These are phyloP conservation scores for Podila epicladia DNA, from an alignment of 192 early-diverging fungal species.

Conservation along the genomic window DNA sequence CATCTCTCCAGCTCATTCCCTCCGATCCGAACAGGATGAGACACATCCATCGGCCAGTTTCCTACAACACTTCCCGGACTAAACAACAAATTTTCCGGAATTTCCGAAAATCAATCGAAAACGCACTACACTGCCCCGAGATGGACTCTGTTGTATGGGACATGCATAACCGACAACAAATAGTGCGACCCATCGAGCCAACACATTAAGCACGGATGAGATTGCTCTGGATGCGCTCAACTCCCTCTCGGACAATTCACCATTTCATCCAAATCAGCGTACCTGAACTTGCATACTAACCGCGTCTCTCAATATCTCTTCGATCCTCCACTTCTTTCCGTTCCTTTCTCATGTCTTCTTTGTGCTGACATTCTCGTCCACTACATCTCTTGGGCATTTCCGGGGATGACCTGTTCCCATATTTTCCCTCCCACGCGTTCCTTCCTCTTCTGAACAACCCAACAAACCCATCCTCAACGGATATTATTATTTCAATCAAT, in stretches of 20 bases:
- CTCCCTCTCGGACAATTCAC: too few species aligned
- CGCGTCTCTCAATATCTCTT: too few species aligned
- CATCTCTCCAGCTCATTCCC: background rate
- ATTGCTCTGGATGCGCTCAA: too few species aligned
- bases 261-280: too few species aligned
- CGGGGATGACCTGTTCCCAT: background rate
- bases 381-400: too few species aligned
- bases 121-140: background rate
- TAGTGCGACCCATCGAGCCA: background rate
- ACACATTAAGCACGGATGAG: too few species aligned
- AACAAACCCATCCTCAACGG: background rate
- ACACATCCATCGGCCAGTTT: background rate
- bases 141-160: background rate
- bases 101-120: constrained; percentile 1
- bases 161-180: background rate
- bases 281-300: too few species aligned
- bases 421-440: background rate
- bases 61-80: background rate
- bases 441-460: background rate
- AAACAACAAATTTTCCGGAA: constrained; percentile 1
- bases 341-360: too few species aligned
- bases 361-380: too few species aligned
- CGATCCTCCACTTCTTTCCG: too few species aligned
- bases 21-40: background rate
- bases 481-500: constrained; percentile 10